These are phyloP conservation scores for Ganoderma sp. DNA, from an alignment of 1,284 basidiomycete species.

Conservation along the genomic window DNA sequence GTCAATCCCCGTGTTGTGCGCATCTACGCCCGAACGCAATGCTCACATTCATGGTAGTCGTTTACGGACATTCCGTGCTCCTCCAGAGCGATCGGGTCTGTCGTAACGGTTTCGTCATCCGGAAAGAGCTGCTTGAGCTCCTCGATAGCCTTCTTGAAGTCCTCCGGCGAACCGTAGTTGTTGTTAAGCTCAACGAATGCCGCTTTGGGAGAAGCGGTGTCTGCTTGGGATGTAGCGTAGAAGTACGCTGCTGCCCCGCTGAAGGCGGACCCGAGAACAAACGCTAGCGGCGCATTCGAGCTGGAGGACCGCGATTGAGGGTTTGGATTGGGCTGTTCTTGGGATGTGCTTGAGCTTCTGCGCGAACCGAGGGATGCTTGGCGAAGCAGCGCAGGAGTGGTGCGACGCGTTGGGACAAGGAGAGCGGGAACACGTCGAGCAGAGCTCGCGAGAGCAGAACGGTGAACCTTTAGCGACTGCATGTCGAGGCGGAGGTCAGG, in stretches of 20 bases:
- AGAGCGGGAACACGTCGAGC: neutral
- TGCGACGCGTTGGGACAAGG: neutral
- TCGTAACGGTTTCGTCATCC: constrained; percentile 52
- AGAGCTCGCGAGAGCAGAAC: neutral
- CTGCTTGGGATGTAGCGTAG: constrained; percentile 9
- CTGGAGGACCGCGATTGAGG: neutral
- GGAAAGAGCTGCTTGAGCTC: constrained; percentile 52
- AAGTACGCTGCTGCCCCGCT: constrained; percentile 26
- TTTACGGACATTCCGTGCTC: constrained; percentile 64
- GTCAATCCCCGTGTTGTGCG: neutral
- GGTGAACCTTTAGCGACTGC: neutral
- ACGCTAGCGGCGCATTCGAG: constrained; percentile 19
- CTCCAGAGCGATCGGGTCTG: constrained; percentile 58
- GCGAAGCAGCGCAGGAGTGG: neutral
- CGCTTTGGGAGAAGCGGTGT: neutral
- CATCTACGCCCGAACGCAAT: neutral
- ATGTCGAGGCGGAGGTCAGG: neutral
- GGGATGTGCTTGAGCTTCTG: constrained; percentile 5
- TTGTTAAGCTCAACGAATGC: constrained; percentile 31
- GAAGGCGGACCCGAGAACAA: constrained; percentile 21
- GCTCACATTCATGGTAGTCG: constrained; percentile 61
- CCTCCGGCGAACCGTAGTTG: constrained; percentile 53
- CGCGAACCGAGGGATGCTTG: neutral
- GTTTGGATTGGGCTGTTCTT: neutral
- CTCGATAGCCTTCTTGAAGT: constrained; percentile 57